phyloP scores from a whole-genome alignment of 257 asterid species.

The Forsythia suspensa region DNA sequence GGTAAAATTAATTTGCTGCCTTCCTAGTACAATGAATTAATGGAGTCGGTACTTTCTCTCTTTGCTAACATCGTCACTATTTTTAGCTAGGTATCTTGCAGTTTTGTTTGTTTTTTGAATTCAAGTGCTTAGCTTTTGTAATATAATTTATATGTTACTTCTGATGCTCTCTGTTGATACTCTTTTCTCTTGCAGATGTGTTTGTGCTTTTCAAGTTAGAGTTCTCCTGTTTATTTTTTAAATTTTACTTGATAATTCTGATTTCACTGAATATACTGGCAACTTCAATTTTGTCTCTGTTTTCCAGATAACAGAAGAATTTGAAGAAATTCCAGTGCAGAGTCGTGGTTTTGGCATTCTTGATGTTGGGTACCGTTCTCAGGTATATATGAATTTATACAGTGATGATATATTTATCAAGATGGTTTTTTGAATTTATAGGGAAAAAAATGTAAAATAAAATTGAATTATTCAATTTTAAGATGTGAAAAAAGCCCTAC shows the following conservation, averaged over 20 bases:
- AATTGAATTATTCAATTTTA: background rate
- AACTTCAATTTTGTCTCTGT: background rate
- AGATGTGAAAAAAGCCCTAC: background rate
- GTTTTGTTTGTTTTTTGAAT: background rate
- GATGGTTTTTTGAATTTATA: background rate
- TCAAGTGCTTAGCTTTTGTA: background rate
- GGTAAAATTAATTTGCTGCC: background rate
- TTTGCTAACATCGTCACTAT: background rate
- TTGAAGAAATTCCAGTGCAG: conserved; percentile 71
- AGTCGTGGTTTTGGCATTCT: conserved; percentile 94
- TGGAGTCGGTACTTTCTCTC: background rate
- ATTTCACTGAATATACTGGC: background rate
- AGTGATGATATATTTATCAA: background rate
- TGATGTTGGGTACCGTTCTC: conserved; percentile 82
- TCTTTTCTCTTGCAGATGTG: background rate
- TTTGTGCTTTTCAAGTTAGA: background rate
- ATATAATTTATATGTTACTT: background rate
- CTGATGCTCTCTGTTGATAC: background rate
- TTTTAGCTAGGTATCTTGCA: background rate
- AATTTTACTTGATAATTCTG: background rate
- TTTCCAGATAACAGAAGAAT: conserved; percentile 72
- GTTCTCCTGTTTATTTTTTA: background rate
- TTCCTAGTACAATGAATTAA: background rate
- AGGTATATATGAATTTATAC: conserved; percentile 38
- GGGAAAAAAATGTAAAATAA: background rate